Evolutionary conservation across 225 moss, liverwort and hornwort species (phyloP).

Genomic region (Anthoceros angustus): DNA sequence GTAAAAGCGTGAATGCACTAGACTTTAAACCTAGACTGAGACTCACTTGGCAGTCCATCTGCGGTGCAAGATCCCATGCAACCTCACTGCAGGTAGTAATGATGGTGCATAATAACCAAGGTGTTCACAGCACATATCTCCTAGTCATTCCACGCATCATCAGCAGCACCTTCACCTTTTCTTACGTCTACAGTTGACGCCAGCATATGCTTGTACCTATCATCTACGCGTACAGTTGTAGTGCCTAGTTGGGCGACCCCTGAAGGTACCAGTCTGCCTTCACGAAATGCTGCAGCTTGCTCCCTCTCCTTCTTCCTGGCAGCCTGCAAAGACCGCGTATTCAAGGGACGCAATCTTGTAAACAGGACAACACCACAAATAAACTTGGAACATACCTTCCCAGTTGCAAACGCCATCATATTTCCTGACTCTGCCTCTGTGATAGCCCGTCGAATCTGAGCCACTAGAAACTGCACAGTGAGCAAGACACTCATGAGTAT

Average conservation of each 20-base stretch:
- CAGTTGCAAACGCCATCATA: conserved; percentile 85
- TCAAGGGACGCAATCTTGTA: too few relatives aligned
- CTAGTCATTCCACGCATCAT: conserved; percentile 99
- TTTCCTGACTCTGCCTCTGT: conserved; percentile 98
- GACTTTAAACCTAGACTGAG: too few relatives aligned
- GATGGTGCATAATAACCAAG: too few relatives aligned
- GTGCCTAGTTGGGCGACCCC: conserved; percentile 67
- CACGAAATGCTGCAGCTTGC: conserved; percentile 88
- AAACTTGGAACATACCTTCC: too few relatives aligned
- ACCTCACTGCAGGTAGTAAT: too few relatives aligned
- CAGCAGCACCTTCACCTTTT: conserved; percentile 81
- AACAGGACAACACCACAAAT: too few relatives aligned
- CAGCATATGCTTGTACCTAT: conserved; percentile 97
- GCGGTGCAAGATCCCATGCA: too few relatives aligned
- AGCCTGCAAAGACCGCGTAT: too few relatives aligned
- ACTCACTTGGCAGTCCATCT: too few relatives aligned
- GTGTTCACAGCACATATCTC: too few relatives aligned
- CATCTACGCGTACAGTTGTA: conserved; percentile 82
- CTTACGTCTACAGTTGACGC: conserved; percentile 46
- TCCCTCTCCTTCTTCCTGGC: conserved; percentile 92
- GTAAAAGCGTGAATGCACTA: too few relatives aligned
- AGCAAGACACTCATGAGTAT: too few relatives aligned
- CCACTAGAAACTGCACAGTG: conserved; percentile 51
- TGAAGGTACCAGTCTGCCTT: conserved; percentile 54
- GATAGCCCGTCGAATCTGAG: conserved; percentile 94